Evolutionary conservation across 352 stramenopile genomes (phyloP).

Genomic region (Phytopythium aichiense): DNA sequence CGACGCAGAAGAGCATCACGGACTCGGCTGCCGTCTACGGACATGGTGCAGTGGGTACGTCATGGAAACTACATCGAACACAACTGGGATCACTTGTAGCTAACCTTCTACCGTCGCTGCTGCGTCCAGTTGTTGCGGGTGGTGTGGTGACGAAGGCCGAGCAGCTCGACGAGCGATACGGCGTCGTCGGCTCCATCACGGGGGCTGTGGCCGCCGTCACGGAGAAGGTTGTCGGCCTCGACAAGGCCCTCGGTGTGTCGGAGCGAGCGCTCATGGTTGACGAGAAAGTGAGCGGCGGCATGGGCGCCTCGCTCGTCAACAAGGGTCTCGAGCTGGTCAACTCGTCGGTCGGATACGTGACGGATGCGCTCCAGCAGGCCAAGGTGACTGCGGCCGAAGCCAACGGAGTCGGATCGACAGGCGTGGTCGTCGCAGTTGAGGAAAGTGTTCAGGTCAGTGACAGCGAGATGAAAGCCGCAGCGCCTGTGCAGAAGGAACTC

Average conservation of each 20-base stretch:
- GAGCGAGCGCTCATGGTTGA: slow-evolving; percentile 64
- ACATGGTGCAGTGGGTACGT: slow-evolving; percentile 36
- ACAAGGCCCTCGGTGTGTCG: slow-evolving; percentile 58
- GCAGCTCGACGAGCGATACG: slow-evolving; percentile 53
- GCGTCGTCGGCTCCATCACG: slow-evolving; percentile 45
- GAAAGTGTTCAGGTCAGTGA: neutral
- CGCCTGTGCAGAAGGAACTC: slow-evolving; percentile 16
- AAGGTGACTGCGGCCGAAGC: slow-evolving; percentile 48
- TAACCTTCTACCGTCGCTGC: neutral
- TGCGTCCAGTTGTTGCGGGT: slow-evolving; percentile 32
- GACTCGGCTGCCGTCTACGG: slow-evolving; percentile 24
- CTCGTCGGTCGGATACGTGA: slow-evolving; percentile 66
- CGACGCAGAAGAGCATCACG: slow-evolving; percentile 29
- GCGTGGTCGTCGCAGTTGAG: neutral
- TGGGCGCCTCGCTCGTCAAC: slow-evolving; percentile 50
- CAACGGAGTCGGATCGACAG: neutral
- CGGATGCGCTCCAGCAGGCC: slow-evolving; percentile 52
- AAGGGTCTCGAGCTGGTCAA: slow-evolving; percentile 54
- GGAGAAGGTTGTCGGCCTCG: slow-evolving; percentile 46
- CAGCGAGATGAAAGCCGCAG: slow-evolving; percentile 10
- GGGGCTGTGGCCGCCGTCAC: slow-evolving; percentile 45
- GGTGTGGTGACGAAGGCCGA: slow-evolving; percentile 52
- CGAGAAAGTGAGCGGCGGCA: slow-evolving; percentile 66
- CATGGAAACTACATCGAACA: neutral
- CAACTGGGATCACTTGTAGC: neutral